Conservation (phyloP, 2,329 filamentous ascomycete genomes). For the Fusarium pseudonygamai region DNA sequence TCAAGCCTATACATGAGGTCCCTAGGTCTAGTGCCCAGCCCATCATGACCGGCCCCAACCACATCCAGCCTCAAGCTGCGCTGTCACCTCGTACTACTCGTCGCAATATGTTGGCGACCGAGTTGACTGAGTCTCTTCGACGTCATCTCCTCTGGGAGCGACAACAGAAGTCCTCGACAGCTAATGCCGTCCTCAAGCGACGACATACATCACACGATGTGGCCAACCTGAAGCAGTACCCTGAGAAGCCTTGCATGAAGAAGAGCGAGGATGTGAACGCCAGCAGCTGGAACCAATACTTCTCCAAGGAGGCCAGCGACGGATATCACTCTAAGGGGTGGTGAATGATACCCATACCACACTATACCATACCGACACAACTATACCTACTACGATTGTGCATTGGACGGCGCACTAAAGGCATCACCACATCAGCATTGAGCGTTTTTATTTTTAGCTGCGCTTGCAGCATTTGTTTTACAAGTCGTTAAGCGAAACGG, state of each 20-base stretch:
- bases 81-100: slow-evolving; percentile 92
- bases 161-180: slow-evolving; percentile 90
- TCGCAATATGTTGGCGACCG: slow-evolving; percentile 93
- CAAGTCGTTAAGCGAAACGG: slow-evolving; percentile 31
- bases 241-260: slow-evolving; percentile 70
- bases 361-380: slow-evolving; percentile 22
- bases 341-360: slow-evolving; percentile 44
- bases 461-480: slow-evolving; percentile 38
- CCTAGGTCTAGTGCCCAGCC: slow-evolving; percentile 77
- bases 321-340: slow-evolving; percentile 57
- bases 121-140: slow-evolving; percentile 91
- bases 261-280: slow-evolving; percentile 70
- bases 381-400: slow-evolving; percentile 42
- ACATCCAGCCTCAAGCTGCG: slow-evolving; percentile 72
- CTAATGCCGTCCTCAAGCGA: slow-evolving; percentile 87
- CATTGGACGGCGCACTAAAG: slow-evolving; percentile 44
- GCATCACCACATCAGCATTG: slow-evolving; percentile 42
- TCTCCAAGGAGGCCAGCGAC: slow-evolving; percentile 76
- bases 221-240: slow-evolving; percentile 85
- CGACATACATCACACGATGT: slow-evolving; percentile 92
- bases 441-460: slow-evolving; percentile 39
- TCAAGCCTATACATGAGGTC: slow-evolving; percentile 68
- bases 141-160: slow-evolving; percentile 95
- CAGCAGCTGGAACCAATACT: slow-evolving; percentile 86
- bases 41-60: slow-evolving; percentile 78